Evolutionary conservation across 331 rosid genomes (phyloP).

Genomic region (Cucumis variabilis): DNA sequence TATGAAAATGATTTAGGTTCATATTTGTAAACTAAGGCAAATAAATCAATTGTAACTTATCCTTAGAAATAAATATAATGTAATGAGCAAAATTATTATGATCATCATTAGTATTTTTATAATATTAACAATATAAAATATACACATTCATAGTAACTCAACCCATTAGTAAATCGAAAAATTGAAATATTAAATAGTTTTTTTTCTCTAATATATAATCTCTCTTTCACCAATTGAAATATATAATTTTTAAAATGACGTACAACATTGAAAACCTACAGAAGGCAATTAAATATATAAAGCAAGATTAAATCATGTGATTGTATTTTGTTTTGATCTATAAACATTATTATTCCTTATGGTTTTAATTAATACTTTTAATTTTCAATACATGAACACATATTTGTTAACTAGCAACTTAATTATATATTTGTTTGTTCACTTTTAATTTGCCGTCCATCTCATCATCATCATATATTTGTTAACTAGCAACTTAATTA

Average conservation of each 20-base stretch:
- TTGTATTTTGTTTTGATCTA: constrained; percentile 1
- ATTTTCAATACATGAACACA: neutral
- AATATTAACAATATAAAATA: neutral
- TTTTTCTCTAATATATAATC: neutral
- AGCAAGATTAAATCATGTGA: constrained; percentile 12
- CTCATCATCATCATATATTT: neutral
- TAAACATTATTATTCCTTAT: neutral
- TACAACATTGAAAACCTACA: neutral
- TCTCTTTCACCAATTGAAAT: neutral
- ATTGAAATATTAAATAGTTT: neutral
- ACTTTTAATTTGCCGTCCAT: too few relatives aligned
- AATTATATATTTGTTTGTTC: too few relatives aligned
- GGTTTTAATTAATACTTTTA: neutral
- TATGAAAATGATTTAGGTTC: neutral
- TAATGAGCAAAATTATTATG: neutral
- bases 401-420: neutral
- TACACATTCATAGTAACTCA: neutral
- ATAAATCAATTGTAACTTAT: neutral
- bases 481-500: neutral
- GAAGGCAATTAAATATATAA: neutral
- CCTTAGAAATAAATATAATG: neutral
- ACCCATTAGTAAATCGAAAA: neutral
- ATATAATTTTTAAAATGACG: neutral
- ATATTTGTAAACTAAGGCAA: neutral
- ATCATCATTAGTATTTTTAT: too few relatives aligned